Percentiles rank a stretch among this genome's conserved stretches.
Evolutionary conservation across 2,329 filamentous ascomycete species (phyloP).

Genomic region (Aspergillus neotritici): DNA sequence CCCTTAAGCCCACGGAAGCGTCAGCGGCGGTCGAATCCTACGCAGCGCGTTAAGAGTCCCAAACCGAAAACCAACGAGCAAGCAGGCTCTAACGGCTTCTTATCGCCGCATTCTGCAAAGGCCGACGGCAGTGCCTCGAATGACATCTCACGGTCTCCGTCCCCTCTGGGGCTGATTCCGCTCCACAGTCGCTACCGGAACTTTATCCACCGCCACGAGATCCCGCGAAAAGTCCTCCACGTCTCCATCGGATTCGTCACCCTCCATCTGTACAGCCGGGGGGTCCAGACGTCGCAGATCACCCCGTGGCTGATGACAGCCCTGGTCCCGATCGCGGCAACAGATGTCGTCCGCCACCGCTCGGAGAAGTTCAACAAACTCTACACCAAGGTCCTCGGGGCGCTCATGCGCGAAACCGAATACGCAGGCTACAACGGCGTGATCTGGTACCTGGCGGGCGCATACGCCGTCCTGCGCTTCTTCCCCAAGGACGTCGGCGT

Average conservation of each 20-base stretch:
- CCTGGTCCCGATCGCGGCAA: slow-evolving; percentile 75
- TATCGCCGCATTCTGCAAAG: slow-evolving; percentile 40
- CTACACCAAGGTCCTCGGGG: slow-evolving; percentile 78
- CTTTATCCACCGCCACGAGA: slow-evolving; percentile 94
- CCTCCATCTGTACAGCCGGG: slow-evolving; percentile 74
- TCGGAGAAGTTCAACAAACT: slow-evolving; percentile 75
- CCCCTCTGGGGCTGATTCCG: slow-evolving; percentile 86
- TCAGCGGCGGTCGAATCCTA: slow-evolving; percentile 37
- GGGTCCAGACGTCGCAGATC: slow-evolving; percentile 69
- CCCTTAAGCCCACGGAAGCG: slow-evolving; percentile 46
- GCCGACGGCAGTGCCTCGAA: slow-evolving; percentile 68
- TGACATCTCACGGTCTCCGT: slow-evolving; percentile 84
- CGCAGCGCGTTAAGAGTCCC: slow-evolving; percentile 36
- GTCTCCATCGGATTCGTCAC: slow-evolving; percentile 96
- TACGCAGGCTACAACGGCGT: slow-evolving; percentile 93
- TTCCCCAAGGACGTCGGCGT: slow-evolving; percentile 92
- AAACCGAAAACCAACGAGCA: slow-evolving; percentile 35
- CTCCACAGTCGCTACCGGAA: slow-evolving; percentile 88
- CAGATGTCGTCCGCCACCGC: slow-evolving; percentile 77
- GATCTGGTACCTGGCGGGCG: slow-evolving; percentile 90
- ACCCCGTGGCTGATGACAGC: slow-evolving; percentile 76
- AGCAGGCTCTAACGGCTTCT: slow-evolving; percentile 33
- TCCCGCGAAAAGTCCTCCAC: slow-evolving; percentile 86
- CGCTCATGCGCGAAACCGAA: slow-evolving; percentile 95
- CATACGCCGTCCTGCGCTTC: slow-evolving; percentile 77